phyloP scores from a whole-genome alignment of 768 basidiomycete species.

The Russula sp. region DNA sequence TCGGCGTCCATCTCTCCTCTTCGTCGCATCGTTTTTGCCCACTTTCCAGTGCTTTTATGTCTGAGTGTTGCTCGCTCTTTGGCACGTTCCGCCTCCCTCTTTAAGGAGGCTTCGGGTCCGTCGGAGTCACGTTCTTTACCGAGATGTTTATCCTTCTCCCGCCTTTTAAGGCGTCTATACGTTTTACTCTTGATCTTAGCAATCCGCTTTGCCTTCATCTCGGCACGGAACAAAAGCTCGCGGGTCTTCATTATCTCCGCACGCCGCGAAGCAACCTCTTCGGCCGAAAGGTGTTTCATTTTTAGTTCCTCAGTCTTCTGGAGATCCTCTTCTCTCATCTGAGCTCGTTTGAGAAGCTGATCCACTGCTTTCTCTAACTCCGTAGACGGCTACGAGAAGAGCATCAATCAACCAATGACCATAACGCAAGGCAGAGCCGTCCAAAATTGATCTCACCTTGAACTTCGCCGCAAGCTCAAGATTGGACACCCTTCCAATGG shows the following conservation, averaged over 20 bases:
- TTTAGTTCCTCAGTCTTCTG: constrained; percentile 73
- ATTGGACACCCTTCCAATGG: constrained; percentile 53
- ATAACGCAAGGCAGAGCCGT: background rate
- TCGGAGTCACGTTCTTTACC: constrained; percentile 48
- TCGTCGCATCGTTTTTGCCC: constrained; percentile 71
- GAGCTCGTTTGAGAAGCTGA: constrained; percentile 70
- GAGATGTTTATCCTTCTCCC: constrained; percentile 60
- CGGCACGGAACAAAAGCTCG: constrained; percentile 90
- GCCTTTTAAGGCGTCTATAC: constrained; percentile 79
- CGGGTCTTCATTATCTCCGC: constrained; percentile 82
- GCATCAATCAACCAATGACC: constrained; percentile 1
- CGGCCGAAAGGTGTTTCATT: constrained; percentile 74
- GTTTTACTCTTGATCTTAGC: constrained; percentile 96
- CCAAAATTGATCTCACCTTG: constrained; percentile 45
- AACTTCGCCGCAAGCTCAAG: constrained; percentile 78
- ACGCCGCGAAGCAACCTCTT: constrained; percentile 79
- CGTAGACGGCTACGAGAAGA: constrained; percentile 59
- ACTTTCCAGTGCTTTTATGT: constrained; percentile 85
- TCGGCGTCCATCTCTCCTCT: constrained; percentile 63
- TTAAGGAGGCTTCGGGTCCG: constrained; percentile 48
- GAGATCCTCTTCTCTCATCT: constrained; percentile 79
- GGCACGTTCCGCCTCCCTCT: constrained; percentile 74
- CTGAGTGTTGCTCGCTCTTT: constrained; percentile 83
- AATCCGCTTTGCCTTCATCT: constrained; percentile 81
- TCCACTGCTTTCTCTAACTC: constrained; percentile 82